Percentiles rank a stretch among this genome's conserved stretches.
phyloP scores from a whole-genome alignment of 2,329 filamentous ascomycete species.

The Phyllosticta citriasiana region DNA sequence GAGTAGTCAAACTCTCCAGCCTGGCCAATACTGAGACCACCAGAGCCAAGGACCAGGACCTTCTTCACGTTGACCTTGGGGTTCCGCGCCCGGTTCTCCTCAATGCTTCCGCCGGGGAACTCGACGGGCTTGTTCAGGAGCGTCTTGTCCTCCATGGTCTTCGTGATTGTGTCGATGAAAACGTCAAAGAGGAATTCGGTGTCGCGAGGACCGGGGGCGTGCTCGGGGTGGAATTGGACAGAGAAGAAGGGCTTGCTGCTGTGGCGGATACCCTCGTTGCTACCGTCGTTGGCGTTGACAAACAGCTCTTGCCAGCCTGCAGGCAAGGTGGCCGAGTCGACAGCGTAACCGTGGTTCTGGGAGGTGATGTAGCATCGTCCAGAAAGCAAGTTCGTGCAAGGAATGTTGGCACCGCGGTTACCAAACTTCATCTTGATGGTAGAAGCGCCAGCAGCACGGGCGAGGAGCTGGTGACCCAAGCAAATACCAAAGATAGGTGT shows the following conservation, averaged over 20 bases:
- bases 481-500: slow-evolving; percentile 95
- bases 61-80: slow-evolving; percentile 84
- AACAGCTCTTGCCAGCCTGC: slow-evolving; percentile 87
- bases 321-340: slow-evolving; percentile 68
- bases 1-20: slow-evolving; percentile 99
- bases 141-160: slow-evolving; percentile 56
- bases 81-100: slow-evolving; percentile 66
- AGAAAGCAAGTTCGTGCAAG: slow-evolving; percentile 89
- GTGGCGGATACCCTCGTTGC: slow-evolving; percentile 96
- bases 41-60: slow-evolving; percentile 85
- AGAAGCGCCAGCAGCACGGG: slow-evolving; percentile 72
- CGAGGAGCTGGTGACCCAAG: slow-evolving; percentile 86
- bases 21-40: slow-evolving; percentile 93
- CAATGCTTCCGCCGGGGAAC: slow-evolving; percentile 76
- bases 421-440: slow-evolving; percentile 99
- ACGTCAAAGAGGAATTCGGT: slow-evolving; percentile 97
- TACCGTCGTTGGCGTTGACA: slow-evolving; percentile 95
- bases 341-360: slow-evolving; percentile 95
- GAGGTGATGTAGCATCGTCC: slow-evolving; percentile 98
- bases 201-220: slow-evolving; percentile 86
- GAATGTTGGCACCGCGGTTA: slow-evolving; percentile 97
- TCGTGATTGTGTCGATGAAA: slow-evolving; percentile 76
- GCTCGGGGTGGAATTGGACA: slow-evolving; percentile 99
- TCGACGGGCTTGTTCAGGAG: slow-evolving; percentile 63
- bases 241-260: slow-evolving; percentile 82